Conservation (phyloP, 768 basidiomycete genomes). For the Leccinum variicolor region DNA sequence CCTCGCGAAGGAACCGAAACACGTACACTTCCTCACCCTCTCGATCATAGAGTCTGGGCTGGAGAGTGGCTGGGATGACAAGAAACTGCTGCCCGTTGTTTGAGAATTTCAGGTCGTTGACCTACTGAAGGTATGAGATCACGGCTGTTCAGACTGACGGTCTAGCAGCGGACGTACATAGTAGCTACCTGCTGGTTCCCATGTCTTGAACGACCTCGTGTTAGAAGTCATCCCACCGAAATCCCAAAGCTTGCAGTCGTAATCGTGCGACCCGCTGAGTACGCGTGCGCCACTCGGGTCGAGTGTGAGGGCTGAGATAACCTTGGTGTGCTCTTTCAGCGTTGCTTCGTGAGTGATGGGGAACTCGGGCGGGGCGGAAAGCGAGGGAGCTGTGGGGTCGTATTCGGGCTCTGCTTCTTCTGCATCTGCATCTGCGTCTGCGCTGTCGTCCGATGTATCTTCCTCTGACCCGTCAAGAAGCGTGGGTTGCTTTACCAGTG, state of each 20-base stretch:
- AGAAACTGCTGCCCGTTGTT: constrained; percentile 84
- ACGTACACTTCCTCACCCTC: constrained; percentile 93
- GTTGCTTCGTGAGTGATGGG: constrained; percentile 89
- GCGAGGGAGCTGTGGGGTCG: constrained; percentile 44
- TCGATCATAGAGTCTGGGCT: constrained; percentile 85
- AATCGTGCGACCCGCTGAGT: constrained; percentile 91
- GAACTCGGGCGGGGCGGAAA: constrained; percentile 49
- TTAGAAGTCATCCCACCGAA: constrained; percentile 95
- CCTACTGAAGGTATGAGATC: constrained; percentile 40
- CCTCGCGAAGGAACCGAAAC: constrained; percentile 12
- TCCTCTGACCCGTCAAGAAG: constrained; percentile 16
- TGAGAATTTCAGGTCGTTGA: constrained; percentile 89
- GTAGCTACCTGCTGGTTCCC: constrained; percentile 93
- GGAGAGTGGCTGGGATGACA: constrained; percentile 82
- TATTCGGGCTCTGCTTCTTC: constrained; percentile 45
- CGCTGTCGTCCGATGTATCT: constrained; percentile 25
- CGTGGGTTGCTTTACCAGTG: not conserved
- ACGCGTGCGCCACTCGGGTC: constrained; percentile 95
- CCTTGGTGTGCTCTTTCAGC: constrained; percentile 95
- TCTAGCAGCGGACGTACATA: constrained; percentile 49
- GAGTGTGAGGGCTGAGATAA: constrained; percentile 86
- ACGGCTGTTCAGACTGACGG: not conserved
- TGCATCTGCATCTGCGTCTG: constrained; percentile 7
- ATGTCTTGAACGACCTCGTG: constrained; percentile 93
- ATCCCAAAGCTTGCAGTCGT: constrained; percentile 98